Evolutionary conservation across 2,329 filamentous ascomycete genomes (phyloP).

Genomic region (Thermothelomyces thermophilus): DNA sequence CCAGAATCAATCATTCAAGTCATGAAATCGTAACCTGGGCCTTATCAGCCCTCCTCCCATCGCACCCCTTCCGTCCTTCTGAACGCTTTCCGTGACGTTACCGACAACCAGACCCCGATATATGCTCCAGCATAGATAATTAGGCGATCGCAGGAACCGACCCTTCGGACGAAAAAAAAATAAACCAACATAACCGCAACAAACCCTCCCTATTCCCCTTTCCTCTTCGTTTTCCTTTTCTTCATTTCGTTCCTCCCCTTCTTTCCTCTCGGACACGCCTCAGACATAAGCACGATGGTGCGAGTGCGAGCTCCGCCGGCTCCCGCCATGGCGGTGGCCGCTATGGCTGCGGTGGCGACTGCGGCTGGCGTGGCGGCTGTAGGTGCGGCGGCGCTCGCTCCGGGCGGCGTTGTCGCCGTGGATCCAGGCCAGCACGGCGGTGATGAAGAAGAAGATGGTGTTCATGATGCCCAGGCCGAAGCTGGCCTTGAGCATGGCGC

Average conservation of each 20-base stretch:
- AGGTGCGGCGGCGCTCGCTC: slow-evolving; percentile 37
- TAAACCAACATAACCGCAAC: no score
- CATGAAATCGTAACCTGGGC: slow-evolving; percentile 11
- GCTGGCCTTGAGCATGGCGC: slow-evolving; percentile 83
- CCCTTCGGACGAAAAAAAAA: no score
- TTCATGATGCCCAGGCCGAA: slow-evolving; percentile 93
- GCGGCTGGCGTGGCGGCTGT: neutral
- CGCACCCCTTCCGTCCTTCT: neutral
- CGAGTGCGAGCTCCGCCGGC: slow-evolving; percentile 41
- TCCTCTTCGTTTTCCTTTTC: neutral
- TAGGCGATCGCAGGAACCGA: no score
- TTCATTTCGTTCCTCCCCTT: neutral
- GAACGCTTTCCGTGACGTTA: no score
- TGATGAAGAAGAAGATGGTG: slow-evolving; percentile 70
- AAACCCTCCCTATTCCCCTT: no score
- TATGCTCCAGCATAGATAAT: neutral
- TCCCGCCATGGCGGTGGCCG: slow-evolving; percentile 30
- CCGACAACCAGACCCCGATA: neutral
- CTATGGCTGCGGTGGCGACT: slow-evolving; percentile 27
- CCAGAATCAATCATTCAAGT: neutral
- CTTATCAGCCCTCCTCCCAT: neutral
- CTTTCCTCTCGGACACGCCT: neutral
- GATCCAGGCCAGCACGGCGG: slow-evolving; percentile 60
- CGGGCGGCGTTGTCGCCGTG: slow-evolving; percentile 42
- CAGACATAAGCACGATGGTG: slow-evolving; percentile 47